phyloP scores from a whole-genome alignment of 2,329 filamentous ascomycete species.

The Macrophomina tecta region DNA sequence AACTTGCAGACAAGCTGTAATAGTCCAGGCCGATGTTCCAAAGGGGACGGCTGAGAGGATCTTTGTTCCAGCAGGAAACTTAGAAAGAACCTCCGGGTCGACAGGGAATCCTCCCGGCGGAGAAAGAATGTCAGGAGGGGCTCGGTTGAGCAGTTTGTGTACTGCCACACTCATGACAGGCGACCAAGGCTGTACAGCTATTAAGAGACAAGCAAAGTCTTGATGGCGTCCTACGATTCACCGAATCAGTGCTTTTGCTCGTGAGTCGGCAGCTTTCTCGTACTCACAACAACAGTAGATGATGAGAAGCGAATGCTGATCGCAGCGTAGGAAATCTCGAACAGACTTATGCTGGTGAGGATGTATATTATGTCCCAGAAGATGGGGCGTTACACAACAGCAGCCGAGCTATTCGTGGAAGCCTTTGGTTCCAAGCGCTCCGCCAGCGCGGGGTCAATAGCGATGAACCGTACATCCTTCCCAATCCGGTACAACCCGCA shows the following conservation, averaged over 20 bases:
- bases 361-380: background rate
- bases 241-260: background rate
- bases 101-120: background rate
- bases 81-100: background rate
- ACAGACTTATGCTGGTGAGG: background rate
- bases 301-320: background rate
- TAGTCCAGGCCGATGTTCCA: conserved; percentile 14
- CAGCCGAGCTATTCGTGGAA: no score
- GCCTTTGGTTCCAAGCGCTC: no score
- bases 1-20: conserved; percentile 8
- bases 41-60: conserved; percentile 4
- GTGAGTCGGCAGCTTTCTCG: background rate
- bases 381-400: no score
- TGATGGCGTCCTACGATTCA: background rate
- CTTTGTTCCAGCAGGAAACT: conserved; percentile 9
- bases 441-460: no score
- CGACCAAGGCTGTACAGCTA: background rate
- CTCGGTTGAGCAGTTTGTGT: background rate
- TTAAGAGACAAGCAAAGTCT: background rate
- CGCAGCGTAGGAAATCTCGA: background rate
- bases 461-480: no score
- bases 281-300: background rate
- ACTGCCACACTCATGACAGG: background rate
- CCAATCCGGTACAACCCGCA: no score
- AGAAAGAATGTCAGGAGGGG: background rate